These are phyloP conservation scores for Gamarada debralockiae DNA, from an alignment of 495 filamentous ascomycete genomes.

Conservation along the genomic window DNA sequence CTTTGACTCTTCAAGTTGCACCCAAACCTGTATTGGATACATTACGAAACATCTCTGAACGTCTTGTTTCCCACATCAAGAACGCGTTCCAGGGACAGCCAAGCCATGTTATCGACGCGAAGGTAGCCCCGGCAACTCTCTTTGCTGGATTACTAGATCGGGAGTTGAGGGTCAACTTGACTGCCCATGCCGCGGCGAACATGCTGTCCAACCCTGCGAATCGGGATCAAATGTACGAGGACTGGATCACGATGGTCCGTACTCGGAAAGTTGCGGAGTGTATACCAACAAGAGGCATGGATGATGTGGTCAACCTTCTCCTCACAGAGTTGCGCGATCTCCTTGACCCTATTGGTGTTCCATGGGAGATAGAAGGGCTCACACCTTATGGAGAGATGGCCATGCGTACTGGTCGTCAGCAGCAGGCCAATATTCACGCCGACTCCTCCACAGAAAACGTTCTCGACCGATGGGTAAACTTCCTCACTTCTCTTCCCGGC, in stretches of 20 bases:
- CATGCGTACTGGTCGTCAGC: constrained; percentile 35
- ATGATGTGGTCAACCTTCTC: constrained; percentile 65
- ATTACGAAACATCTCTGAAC: constrained; percentile 77
- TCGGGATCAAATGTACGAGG: constrained; percentile 86
- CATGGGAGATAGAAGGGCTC: constrained; percentile 49
- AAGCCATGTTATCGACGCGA: constrained; percentile 76
- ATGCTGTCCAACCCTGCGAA: constrained; percentile 69
- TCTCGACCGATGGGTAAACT: constrained; percentile 80
- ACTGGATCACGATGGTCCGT: constrained; percentile 81
- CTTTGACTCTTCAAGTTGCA: constrained; percentile 81
- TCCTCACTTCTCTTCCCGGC: constrained; percentile 68
- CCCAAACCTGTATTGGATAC: constrained; percentile 79
- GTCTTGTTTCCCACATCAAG: constrained; percentile 70
- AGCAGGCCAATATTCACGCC: constrained; percentile 24
- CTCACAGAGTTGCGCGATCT: constrained; percentile 70
- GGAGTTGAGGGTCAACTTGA: constrained; percentile 83
- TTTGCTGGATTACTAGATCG: constrained; percentile 84
- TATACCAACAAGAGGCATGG: constrained; percentile 58
- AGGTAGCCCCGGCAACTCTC: constrained; percentile 80
- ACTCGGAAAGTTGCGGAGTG: constrained; percentile 62
- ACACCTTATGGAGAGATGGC: constrained; percentile 51
- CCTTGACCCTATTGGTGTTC: constrained; percentile 57
- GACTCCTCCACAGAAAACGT: constrained; percentile 56
- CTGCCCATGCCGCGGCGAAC: constrained; percentile 79
- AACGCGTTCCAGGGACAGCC: constrained; percentile 79